Percentiles rank a stretch among this genome's conserved stretches.
These are phyloP conservation scores for Thecaphora frezii DNA, from an alignment of 1,284 basidiomycete species.

Conservation along the genomic window DNA sequence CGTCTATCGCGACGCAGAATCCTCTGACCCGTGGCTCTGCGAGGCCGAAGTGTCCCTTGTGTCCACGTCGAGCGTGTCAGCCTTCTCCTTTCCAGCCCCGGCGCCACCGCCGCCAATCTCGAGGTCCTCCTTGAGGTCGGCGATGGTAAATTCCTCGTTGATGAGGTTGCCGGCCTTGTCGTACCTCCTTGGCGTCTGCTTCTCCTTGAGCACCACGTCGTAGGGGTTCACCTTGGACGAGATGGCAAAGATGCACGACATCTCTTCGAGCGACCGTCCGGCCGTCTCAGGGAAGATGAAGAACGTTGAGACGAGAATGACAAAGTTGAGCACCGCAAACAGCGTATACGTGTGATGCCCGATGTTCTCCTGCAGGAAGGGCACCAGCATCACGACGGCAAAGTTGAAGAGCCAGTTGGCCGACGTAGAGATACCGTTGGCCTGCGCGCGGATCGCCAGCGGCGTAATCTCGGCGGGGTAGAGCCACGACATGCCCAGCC, in stretches of 20 bases:
- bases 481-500: constrained; percentile 59
- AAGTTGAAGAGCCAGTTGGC: constrained; percentile 61
- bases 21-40: too few species aligned
- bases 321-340: constrained; percentile 45
- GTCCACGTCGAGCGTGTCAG: too few species aligned
- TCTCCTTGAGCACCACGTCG: constrained; percentile 49
- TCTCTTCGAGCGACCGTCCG: constrained; percentile 51
- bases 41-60: too few species aligned
- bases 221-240: constrained; percentile 49
- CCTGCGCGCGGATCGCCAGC: constrained; percentile 47
- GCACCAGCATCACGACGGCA: constrained; percentile 51
- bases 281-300: constrained; percentile 55
- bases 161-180: constrained; percentile 43
- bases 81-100: too few species aligned
- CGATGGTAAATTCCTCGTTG: constrained; percentile 37
- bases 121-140: constrained; percentile 18
- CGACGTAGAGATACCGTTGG: constrained; percentile 51
- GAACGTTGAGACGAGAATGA: constrained; percentile 34
- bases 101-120: constrained; percentile 4
- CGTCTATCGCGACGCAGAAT: too few species aligned
- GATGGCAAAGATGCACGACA: constrained; percentile 50
- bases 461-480: constrained; percentile 58
- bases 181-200: constrained; percentile 46
- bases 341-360: constrained; percentile 33
- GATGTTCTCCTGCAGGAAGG: constrained; percentile 37